Conservation (phyloP, 1,284 basidiomycete species). For the Neonothopanus nambi region DNA sequence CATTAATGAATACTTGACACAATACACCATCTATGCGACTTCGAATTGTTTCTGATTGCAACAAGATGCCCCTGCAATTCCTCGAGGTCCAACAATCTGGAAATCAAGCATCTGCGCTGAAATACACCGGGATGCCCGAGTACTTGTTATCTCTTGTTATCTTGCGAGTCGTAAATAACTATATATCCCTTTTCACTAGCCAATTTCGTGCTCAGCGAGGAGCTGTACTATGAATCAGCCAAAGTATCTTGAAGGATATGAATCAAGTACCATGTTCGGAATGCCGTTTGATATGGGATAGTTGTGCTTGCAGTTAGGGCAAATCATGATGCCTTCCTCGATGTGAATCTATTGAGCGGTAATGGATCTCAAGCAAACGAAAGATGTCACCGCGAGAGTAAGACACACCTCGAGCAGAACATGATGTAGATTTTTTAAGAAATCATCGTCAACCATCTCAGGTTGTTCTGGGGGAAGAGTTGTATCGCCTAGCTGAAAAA, state of each 20-base stretch:
- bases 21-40: too few species aligned
- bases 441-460: slow-evolving; percentile 76
- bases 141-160: too few species aligned
- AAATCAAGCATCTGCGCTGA: too few species aligned
- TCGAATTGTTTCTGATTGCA: too few species aligned
- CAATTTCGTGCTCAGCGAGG: slow-evolving; percentile 89
- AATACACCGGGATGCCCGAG: too few species aligned
- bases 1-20: too few species aligned
- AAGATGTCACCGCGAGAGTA: not conserved
- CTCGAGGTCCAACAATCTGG: too few species aligned
- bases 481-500: slow-evolving; percentile 77
- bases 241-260: not conserved
- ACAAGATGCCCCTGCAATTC: too few species aligned
- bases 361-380: not conserved
- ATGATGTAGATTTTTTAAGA: slow-evolving; percentile 84
- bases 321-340: slow-evolving; percentile 92
- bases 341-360: slow-evolving; percentile 78
- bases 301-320: slow-evolving; percentile 88
- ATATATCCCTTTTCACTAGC: slow-evolving; percentile 30
- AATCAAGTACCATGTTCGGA: slow-evolving; percentile 88
- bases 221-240: slow-evolving; percentile 51
- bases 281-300: slow-evolving; percentile 95
- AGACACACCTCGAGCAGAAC: slow-evolving; percentile 84
- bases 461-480: slow-evolving; percentile 81
- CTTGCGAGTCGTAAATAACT: too few species aligned